Evolutionary conservation across 352 stramenopile genomes (phyloP).

Genomic region (Pythium oligandrum): DNA sequence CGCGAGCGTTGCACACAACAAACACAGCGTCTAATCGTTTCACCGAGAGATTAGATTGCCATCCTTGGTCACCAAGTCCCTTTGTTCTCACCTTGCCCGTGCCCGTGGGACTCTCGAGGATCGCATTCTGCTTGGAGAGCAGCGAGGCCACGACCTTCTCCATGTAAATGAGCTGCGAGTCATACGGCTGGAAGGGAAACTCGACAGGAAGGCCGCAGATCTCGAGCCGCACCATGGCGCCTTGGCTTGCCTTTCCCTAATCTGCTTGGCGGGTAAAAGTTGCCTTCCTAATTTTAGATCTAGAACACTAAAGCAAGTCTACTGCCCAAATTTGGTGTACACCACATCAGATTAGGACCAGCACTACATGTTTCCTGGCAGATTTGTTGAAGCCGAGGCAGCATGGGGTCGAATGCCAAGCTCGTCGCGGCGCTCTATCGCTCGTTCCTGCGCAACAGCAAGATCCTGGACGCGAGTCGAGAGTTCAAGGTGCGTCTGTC

Average conservation of each 20-base stretch:
- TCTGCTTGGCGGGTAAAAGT: no score
- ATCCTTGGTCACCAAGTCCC: neutral
- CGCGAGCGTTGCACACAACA: conserved; percentile 93
- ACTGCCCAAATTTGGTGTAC: no score
- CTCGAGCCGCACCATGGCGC: conserved; percentile 69
- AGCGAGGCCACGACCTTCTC: conserved; percentile 92
- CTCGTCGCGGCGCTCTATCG: conserved; percentile 67
- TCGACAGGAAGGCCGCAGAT: conserved; percentile 89
- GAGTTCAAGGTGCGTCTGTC: conserved; percentile 49
- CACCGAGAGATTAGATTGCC: neutral
- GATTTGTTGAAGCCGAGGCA: neutral
- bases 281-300: no score
- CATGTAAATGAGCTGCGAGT: conserved; percentile 98
- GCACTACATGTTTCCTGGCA: no score
- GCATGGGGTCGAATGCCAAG: conserved; percentile 35
- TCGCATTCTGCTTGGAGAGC: conserved; percentile 90
- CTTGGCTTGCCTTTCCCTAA: conserved; percentile 1
- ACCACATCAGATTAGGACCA: no score
- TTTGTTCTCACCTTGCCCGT: conserved; percentile 89
- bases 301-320: no score
- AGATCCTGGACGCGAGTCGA: conserved; percentile 49
- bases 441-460: conserved; percentile 59
- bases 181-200: conserved; percentile 97
- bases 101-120: conserved; percentile 97
- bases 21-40: conserved; percentile 87